Evolutionary conservation across 169 alveolate species (phyloP), one percentile per base, ranked within the genome.

Genomic region (Plasmodium inui): DNA sequence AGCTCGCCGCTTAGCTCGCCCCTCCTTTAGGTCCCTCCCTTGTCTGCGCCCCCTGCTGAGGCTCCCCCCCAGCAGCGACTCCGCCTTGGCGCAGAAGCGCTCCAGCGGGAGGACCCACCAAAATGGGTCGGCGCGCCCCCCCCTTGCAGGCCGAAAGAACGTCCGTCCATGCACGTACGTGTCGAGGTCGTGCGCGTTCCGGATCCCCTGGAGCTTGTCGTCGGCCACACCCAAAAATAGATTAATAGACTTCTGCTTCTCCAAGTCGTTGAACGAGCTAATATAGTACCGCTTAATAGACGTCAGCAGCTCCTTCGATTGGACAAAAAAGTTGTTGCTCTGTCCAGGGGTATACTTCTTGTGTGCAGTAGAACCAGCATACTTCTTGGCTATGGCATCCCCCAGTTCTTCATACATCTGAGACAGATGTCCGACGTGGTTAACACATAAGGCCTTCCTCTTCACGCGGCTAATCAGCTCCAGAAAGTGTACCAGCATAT

Each of bases 331-430:
- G 7, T 91, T 74, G 1, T 94, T 94, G 10, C 95, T 28, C 26
- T 90, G 92, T 9, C 80, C 79, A 0, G 97, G 95, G 1, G 95
- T 96, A 44, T 96, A 96, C 72, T 96, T 96, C 61, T 96, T 94
- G 12, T 95, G 95, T 17, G 98, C 97, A 22, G 83, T 95, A 3
- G 98, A 96, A 8, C 98, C 98, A 0, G 97, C 98, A 79, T 96
- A 96, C 76, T 96, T 98, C 86, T 96, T 83, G 0, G 98, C 70
- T 61, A 96, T 81, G 14, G 83, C 96, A 78, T 96, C 98, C 2
- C 98, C 96, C 95, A 96, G 67, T 22, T 80, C 61, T 28, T 96
- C 98, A 78, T 85, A 96, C 92, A 92, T 44, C 73, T 55, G 81
- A 57, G 94, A 94, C 37, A 96, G 67, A 14, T 93, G 83, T 22